These are phyloP conservation scores for Fusarium sp. DNA, from an alignment of 2,329 filamentous ascomycete genomes.

Conservation along the genomic window DNA sequence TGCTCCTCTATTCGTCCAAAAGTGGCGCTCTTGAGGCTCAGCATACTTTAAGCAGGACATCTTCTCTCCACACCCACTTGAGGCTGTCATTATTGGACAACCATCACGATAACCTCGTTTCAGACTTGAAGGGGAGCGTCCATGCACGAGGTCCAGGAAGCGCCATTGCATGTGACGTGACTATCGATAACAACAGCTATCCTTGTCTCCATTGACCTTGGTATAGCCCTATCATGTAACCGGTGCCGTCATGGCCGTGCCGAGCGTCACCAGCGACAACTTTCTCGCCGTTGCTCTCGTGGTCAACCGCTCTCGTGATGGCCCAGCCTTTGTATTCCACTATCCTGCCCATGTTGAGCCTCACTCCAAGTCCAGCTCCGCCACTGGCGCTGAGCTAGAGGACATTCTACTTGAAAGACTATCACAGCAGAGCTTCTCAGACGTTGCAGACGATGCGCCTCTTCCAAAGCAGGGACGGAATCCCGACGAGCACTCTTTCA, in stretches of 20 bases:
- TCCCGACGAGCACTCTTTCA: slow-evolving; percentile 69
- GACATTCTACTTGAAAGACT: slow-evolving; percentile 66
- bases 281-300: slow-evolving; percentile 81
- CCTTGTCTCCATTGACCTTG: slow-evolving; percentile 4
- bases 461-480: slow-evolving; percentile 65
- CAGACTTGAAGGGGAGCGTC: neutral
- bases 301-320: slow-evolving; percentile 81
- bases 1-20: slow-evolving; percentile 6
- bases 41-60: neutral
- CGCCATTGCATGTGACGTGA: slow-evolving; percentile 9
- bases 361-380: slow-evolving; percentile 54
- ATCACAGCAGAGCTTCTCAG: slow-evolving; percentile 56
- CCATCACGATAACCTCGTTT: slow-evolving; percentile 27
- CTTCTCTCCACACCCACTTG: slow-evolving; percentile 32
- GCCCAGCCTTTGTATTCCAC: slow-evolving; percentile 88
- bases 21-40: slow-evolving; percentile 42
- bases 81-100: slow-evolving; percentile 31
- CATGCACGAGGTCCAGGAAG: slow-evolving; percentile 10
- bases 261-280: slow-evolving; percentile 68
- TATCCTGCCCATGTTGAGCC: slow-evolving; percentile 77
- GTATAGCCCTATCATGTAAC: slow-evolving; percentile 42
- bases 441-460: slow-evolving; percentile 57
- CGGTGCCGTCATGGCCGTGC: slow-evolving; percentile 57
- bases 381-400: slow-evolving; percentile 62
- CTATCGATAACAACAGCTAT: slow-evolving; percentile 2